Base-by-base conservation (phyloP, 2,329 filamentous ascomycete species). In the Diaporthe destruens region DNA sequence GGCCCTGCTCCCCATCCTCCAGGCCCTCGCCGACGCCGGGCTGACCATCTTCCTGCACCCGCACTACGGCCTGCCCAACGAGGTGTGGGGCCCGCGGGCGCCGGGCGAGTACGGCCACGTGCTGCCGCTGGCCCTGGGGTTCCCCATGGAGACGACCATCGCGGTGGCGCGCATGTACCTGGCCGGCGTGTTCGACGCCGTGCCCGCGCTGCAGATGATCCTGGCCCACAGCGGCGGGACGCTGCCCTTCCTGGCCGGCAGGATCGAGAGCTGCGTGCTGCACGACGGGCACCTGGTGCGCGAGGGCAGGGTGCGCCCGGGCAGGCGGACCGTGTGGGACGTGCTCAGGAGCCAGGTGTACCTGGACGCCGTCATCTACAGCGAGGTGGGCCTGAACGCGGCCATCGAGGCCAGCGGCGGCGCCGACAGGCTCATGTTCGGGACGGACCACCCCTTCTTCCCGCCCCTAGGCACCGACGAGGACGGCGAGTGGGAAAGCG, bases 101-200 rank as follows among this genome's bases (percentile, higher is more conserved):
- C 84, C 81, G 53, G 85, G 84, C 29, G 91, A 92, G 74, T 98
- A 97, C 79, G 95, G 95, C 0, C 95, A 98, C 80, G 94, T 98
- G 0, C 86, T 98, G 2, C 93, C 95, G 0, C 85, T 98, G 0
- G 94, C 94, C 0, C 84, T 98, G 4, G 95, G 95, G 0, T 98
- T 98, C 80, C 95, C 95, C 0, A 89, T 98, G 76, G 95, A 98
- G 83, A 98, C 95, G 0, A 98, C 95, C 1, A 96, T 98, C 77
- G 94, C 95, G 0, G 91, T 98, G 2, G 90, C 93, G 5, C 87
- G 95, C 59, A 97, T 98, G 94, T 91, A 94, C 69, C 85, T 98
- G n/a, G 89, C 92, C 0, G 93, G 94, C 0, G 93, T 97, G 0
- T 98, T 96, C 81, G 94, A 97, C 80, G 86, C 89, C 12, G 92